A percentile compares a stretch with the other conserved stretches of the same genome.
phyloP scores from a whole-genome alignment of 2,329 filamentous ascomycete species.

The Talaromyces amestolkiae region DNA sequence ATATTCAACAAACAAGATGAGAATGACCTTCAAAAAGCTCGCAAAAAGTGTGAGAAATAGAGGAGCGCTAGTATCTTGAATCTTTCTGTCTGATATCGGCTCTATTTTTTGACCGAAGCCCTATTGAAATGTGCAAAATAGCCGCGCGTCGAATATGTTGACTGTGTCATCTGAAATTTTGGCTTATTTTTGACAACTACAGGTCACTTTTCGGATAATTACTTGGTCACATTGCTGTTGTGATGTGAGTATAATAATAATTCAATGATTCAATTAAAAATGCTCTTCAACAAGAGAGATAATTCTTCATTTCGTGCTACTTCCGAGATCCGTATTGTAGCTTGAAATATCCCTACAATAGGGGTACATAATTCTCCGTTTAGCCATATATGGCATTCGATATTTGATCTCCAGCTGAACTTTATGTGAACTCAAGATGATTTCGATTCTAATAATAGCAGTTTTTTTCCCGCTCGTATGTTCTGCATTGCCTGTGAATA shows the following conservation, averaged over 20 bases:
- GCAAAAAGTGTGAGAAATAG: background rate
- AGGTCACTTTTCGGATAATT: background rate
- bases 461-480: background rate
- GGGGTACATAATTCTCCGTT: background rate
- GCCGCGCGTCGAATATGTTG: background rate
- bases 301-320: background rate
- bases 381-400: background rate
- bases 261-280: background rate
- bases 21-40: background rate
- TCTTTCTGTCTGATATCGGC: background rate
- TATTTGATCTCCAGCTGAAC: background rate
- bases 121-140: background rate
- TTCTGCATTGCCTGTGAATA: background rate
- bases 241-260: background rate
- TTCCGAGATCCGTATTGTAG: background rate
- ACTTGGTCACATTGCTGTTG: background rate
- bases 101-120: background rate
- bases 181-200: background rate
- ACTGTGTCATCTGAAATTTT: background rate
- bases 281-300: background rate
- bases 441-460: background rate
- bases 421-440: background rate
- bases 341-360: background rate
- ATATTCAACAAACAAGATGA: background rate
- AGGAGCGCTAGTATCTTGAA: background rate